Evolutionary conservation across 2,329 filamentous ascomycete species (phyloP), one percentile per base, ranked within the genome.

Genomic region (Mariannaea sp.): DNA sequence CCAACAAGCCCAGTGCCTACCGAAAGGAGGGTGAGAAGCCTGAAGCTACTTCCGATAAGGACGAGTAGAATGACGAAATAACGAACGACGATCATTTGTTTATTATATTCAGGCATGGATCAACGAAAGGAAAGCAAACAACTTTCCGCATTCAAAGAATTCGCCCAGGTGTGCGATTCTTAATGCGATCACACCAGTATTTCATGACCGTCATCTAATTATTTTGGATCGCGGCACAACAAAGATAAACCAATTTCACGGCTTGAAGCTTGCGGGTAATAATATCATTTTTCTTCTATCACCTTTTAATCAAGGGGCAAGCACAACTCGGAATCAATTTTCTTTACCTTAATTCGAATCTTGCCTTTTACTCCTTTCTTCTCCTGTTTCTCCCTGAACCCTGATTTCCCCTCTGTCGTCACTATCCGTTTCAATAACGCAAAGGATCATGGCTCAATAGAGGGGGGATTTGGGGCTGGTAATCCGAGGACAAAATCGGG

Each of bases 1-100:
- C 65, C 35, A 67, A 72, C 55, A 62, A 71, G 43, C 75, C 75
- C 27, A 73, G 73, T 8, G 72, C 33, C 22, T 27, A 71, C 38
- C 75, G 58, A 20, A 58, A 55, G 19, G 65, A 64, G 40, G 55
- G 36, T n/a, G 56, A 62, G 45, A 41, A 55, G 27, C 49, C 48
- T 42, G 70, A 20, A 40, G 44, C 35, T 46, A 42, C 41, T 22
- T 44, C 55, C 56, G 33, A 46, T 17, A 50, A 55, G 45, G 30
- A 39, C 32, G 46, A 51, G 29, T 53, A 57, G 61, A 60, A 29
- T 45, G 36, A 61, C 65, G 46, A 63, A 58, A 66, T 49, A 49
- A 53, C 49, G 35, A 35, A 53, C 48, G 35, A 42, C 32, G 13
- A 42, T 42, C 47, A 42, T 55, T 61, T 55, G 48, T 59, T 56